Evolutionary conservation across 495 filamentous ascomycete genomes (phyloP).

Genomic region (Chaetomium cochliodes): DNA sequence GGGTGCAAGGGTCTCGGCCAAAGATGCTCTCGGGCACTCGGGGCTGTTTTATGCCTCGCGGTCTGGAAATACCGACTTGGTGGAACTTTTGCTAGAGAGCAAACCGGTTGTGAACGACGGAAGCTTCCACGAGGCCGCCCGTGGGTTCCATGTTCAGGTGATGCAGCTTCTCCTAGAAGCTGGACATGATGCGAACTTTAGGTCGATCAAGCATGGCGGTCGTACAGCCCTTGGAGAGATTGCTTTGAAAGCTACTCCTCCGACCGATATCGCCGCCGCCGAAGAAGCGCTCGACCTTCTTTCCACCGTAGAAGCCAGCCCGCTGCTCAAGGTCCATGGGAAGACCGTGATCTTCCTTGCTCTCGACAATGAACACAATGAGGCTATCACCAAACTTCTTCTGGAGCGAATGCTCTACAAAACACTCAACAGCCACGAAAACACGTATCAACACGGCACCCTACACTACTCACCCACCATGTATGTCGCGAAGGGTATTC

Average conservation of each 20-base stretch:
- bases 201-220: constrained; percentile 42
- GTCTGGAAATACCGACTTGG: constrained; percentile 26
- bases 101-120: constrained; percentile 40
- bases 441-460: constrained; percentile 41
- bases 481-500: constrained; percentile 41
- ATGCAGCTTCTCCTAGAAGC: constrained; percentile 43
- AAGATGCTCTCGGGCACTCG: constrained; percentile 42
- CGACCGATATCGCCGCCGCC: constrained; percentile 31
- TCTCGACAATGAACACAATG: constrained; percentile 40
- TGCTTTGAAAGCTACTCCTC: constrained; percentile 37
- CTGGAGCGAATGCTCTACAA: constrained; percentile 36
- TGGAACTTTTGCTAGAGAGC: constrained; percentile 24
- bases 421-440: constrained; percentile 44
- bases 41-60: constrained; percentile 42
- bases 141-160: constrained; percentile 38
- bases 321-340: constrained; percentile 38
- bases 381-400: constrained; percentile 38
- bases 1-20: constrained; percentile 40
- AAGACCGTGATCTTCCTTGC: constrained; percentile 46
- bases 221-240: constrained; percentile 47
- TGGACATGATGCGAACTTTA: constrained; percentile 44
- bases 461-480: constrained; percentile 46
- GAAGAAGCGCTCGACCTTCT: constrained; percentile 41
- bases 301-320: constrained; percentile 39
- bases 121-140: constrained; percentile 45